phyloP scores from a whole-genome alignment of 1,139 yeast species.

The Magnusiomyces tetraspermus region DNA sequence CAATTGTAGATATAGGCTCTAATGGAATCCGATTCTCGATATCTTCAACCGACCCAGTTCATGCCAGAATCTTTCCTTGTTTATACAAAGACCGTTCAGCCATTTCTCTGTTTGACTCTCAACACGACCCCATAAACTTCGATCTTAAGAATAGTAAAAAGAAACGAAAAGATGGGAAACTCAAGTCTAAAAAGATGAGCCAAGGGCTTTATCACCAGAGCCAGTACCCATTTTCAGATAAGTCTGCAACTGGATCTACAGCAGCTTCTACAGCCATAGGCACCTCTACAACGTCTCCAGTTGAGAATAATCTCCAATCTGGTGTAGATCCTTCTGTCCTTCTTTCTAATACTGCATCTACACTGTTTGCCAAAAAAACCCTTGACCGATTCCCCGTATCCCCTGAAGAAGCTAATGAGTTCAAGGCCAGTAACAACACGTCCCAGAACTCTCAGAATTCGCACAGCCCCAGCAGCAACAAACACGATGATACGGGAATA shows the following conservation, averaged over 20 bases:
- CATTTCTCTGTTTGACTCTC: conserved; percentile 51
- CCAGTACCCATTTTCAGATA: background rate
- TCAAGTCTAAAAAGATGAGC: background rate
- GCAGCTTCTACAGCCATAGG: background rate
- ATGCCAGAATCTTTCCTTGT: conserved; percentile 62
- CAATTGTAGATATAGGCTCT: conserved; percentile 58
- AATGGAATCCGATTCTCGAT: conserved; percentile 60
- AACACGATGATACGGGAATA: too few relatives aligned
- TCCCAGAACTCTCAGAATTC: background rate
- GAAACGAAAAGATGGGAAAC: background rate
- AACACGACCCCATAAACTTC: conserved; percentile 12
- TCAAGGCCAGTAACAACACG: too few relatives aligned
- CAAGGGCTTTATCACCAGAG: background rate
- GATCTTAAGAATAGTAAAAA: conserved; percentile 12
- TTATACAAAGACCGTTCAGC: conserved; percentile 61
- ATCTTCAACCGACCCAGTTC: conserved; percentile 52
- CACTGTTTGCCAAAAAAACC: background rate
- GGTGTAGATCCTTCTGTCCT: background rate
- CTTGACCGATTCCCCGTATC: background rate
- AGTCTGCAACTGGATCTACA: background rate
- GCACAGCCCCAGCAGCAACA: background rate
- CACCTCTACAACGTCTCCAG: conserved; percentile 5
- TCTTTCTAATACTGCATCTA: background rate
- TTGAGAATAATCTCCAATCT: background rate
- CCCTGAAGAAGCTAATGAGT: background rate